A percentile compares a stretch with the other conserved stretches of the same genome.
Conservation (phyloP, 495 filamentous ascomycete species). For the Neurospora africana region DNA sequence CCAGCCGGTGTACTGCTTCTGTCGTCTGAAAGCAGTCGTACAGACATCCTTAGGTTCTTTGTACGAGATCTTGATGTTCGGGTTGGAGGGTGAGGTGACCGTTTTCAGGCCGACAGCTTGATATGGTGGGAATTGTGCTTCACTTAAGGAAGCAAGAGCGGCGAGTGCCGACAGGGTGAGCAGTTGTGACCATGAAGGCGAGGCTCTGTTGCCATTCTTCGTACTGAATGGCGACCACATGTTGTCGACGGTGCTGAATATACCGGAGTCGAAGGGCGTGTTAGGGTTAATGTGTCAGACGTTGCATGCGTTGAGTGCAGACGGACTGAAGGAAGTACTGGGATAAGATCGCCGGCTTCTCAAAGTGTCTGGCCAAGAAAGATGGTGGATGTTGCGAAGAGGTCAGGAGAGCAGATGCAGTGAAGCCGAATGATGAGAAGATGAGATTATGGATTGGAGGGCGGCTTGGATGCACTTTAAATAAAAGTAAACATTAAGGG, state of each 20-base stretch:
- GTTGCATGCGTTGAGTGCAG: neutral
- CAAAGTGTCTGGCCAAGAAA: neutral
- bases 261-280: neutral
- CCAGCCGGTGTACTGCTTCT: conserved; percentile 44
- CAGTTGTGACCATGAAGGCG: neutral
- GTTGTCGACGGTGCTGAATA: neutral
- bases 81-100: conserved; percentile 45
- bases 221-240: neutral
- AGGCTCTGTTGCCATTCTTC: neutral
- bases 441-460: neutral
- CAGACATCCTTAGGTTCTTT: conserved; percentile 45
- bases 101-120: conserved; percentile 30
- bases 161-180: neutral
- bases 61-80: conserved; percentile 50
- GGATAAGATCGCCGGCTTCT: neutral
- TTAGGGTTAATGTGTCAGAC: neutral
- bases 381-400: neutral
- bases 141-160: neutral
- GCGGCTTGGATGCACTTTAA: neutral
- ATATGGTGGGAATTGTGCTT: conserved; percentile 7
- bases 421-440: neutral
- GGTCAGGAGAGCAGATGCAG: neutral
- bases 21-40: conserved; percentile 42
- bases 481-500: neutral
- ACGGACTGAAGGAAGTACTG: neutral